phyloP scores from a whole-genome alignment of 495 filamentous ascomycete genomes.

The Hyaloscypha variabilis region DNA sequence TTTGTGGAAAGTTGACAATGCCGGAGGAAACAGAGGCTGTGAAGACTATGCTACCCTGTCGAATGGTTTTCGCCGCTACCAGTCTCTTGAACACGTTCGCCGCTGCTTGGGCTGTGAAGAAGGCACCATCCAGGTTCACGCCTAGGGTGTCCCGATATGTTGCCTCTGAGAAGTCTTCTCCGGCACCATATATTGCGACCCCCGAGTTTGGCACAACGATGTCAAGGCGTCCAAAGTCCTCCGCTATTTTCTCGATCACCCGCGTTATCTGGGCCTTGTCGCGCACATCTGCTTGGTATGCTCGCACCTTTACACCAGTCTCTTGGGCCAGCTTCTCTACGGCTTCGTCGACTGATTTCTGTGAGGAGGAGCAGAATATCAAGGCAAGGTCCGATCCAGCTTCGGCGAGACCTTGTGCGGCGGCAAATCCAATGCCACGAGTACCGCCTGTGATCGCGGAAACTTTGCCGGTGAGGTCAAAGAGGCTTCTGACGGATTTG shows the following conservation, averaged over 20 bases:
- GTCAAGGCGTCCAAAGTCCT: not conserved
- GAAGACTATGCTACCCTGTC: constrained; percentile 52
- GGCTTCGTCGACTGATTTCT: not conserved
- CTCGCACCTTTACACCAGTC: not conserved
- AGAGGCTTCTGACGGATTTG: too few relatives aligned
- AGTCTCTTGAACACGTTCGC: constrained; percentile 6
- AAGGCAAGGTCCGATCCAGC: not conserved
- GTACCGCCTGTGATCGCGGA: not conserved
- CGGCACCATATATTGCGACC: not conserved
- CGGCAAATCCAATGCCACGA: not conserved
- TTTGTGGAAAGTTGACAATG: constrained; percentile 58
- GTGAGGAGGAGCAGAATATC: not conserved
- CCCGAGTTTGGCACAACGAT: constrained; percentile 12
- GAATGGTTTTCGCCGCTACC: too few relatives aligned
- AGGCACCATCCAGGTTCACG: constrained; percentile 10
- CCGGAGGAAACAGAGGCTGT: constrained; percentile 57
- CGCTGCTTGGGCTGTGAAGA: constrained; percentile 14
- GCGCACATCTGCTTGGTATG: not conserved
- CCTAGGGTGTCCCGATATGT: not conserved
- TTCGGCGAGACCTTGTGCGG: constrained; percentile 1
- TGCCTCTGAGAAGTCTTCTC: not conserved
- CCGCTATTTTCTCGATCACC: not conserved
- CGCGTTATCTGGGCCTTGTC: not conserved
- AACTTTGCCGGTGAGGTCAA: not conserved
- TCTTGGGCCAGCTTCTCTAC: not conserved